phyloP scores from a whole-genome alignment of 495 filamentous ascomycete species.

The Tuber melanosporum region DNA sequence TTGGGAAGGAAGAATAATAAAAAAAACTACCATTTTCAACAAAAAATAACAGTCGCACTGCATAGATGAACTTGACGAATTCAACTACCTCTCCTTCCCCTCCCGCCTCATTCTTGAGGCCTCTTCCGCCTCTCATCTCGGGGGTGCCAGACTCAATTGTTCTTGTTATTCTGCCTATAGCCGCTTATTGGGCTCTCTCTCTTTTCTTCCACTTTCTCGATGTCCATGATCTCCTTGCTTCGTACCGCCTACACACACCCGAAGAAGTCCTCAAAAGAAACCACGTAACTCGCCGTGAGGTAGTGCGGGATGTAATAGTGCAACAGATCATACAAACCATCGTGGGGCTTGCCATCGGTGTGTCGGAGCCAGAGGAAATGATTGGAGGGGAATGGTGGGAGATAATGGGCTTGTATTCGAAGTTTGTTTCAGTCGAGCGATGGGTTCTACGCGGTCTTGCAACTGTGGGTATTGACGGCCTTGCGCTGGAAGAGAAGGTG shows the following conservation, averaged over 20 bases:
- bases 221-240: constrained; percentile 68
- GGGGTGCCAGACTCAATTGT: constrained; percentile 75
- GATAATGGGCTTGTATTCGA: constrained; percentile 45
- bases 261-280: constrained; percentile 81
- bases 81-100: constrained; percentile 62
- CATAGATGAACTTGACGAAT: constrained; percentile 37
- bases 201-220: constrained; percentile 81
- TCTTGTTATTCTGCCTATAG: constrained; percentile 63
- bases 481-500: constrained; percentile 38
- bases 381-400: constrained; percentile 74
- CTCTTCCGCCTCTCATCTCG: constrained; percentile 63
- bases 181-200: constrained; percentile 86
- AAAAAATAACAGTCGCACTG: neutral
- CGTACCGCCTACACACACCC: constrained; percentile 88
- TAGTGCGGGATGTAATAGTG: constrained; percentile 76
- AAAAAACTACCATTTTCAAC: neutral
- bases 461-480: constrained; percentile 53
- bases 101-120: constrained; percentile 61
- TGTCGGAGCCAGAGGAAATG: constrained; percentile 59
- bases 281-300: constrained; percentile 72
- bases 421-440: constrained; percentile 32
- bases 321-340: constrained; percentile 83
- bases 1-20: neutral
- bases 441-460: constrained; percentile 42
- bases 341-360: constrained; percentile 55